phyloP scores from a whole-genome alignment of 179 eudicot species.

The Nepenthes alata region DNA sequence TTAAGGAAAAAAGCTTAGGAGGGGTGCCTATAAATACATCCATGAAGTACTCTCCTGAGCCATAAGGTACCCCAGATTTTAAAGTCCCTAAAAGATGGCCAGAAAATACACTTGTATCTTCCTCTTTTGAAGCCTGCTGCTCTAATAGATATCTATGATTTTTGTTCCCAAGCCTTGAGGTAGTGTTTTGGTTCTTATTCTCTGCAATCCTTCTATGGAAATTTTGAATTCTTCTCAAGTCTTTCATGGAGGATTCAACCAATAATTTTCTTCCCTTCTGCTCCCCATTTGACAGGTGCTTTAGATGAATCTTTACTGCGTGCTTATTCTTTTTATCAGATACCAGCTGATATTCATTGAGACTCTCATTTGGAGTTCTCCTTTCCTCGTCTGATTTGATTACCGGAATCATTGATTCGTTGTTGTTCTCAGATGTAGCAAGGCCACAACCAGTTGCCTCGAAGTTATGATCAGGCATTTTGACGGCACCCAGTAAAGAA shows the following conservation, averaged over 20 bases:
- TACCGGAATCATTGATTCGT: slow-evolving; percentile 2
- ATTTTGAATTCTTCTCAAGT: slow-evolving; percentile 51
- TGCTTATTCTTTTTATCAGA: slow-evolving; percentile 3
- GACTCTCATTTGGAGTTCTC: slow-evolving; percentile 4
- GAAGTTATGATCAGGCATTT: slow-evolving; percentile 34
- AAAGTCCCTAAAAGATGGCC: slow-evolving; percentile 62
- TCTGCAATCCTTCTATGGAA: slow-evolving; percentile 49
- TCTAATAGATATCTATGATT: slow-evolving; percentile 24
- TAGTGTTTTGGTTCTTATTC: slow-evolving; percentile 48
- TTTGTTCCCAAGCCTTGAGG: slow-evolving; percentile 25
- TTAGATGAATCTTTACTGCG: slow-evolving; percentile 49
- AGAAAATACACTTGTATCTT: slow-evolving; percentile 11
- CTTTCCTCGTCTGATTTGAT: background rate
- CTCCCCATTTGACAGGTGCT: slow-evolving; percentile 27
- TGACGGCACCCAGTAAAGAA: slow-evolving; percentile 22
- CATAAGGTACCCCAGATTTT: slow-evolving; percentile 43
- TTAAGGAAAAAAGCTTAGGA: slow-evolving; percentile 24
- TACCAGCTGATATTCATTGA: too few relatives aligned
- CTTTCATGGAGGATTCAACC: slow-evolving; percentile 39
- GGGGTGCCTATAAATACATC: slow-evolving; percentile 41
- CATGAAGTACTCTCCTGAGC: slow-evolving; percentile 46
- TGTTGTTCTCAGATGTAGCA: slow-evolving; percentile 12
- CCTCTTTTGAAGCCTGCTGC: slow-evolving; percentile 12
- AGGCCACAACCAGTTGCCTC: slow-evolving; percentile 34
- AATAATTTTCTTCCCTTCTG: slow-evolving; percentile 18